A percentile compares a stretch with the other conserved stretches of the same genome.
Conservation (phyloP, 2,329 filamentous ascomycete species). For the Rutstroemia sydowiana region DNA sequence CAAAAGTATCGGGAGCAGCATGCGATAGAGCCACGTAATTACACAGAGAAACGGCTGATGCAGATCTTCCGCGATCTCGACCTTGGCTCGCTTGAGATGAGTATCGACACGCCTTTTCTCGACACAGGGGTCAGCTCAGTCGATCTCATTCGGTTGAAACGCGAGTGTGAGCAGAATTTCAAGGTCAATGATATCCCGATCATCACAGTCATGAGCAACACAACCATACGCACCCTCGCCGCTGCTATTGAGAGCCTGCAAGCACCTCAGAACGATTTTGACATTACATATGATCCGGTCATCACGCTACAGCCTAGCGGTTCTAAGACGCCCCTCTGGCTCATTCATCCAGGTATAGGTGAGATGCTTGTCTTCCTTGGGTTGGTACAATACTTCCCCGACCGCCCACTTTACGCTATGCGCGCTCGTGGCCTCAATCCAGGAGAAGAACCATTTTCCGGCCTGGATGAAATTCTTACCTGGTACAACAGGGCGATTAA, state of each 20-base stretch:
- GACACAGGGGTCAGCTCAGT: constrained; percentile 28
- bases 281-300: constrained; percentile 31
- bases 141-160: constrained; percentile 18
- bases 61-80: too few relatives aligned
- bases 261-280: constrained; percentile 15
- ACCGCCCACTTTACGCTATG: constrained; percentile 37
- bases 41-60: too few relatives aligned
- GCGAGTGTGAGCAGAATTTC: constrained; percentile 11
- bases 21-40: too few relatives aligned
- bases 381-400: constrained; percentile 33
- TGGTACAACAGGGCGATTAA: constrained; percentile 37
- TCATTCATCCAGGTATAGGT: constrained; percentile 37
- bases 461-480: constrained; percentile 34
- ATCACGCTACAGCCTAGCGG: constrained; percentile 29
- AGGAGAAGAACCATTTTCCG: constrained; percentile 32
- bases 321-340: constrained; percentile 33
- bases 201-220: constrained; percentile 31
- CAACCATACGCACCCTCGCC: constrained; percentile 27
- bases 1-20: too few relatives aligned
- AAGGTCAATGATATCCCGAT: constrained; percentile 32
- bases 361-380: constrained; percentile 37
- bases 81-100: constrained; percentile 11
- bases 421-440: constrained; percentile 33
- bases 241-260: constrained; percentile 20
- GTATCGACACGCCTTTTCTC: constrained; percentile 24